Evolutionary conservation across 2,329 filamentous ascomycete genomes (phyloP).

Genomic region (Aspergillus quadrilineatus): DNA sequence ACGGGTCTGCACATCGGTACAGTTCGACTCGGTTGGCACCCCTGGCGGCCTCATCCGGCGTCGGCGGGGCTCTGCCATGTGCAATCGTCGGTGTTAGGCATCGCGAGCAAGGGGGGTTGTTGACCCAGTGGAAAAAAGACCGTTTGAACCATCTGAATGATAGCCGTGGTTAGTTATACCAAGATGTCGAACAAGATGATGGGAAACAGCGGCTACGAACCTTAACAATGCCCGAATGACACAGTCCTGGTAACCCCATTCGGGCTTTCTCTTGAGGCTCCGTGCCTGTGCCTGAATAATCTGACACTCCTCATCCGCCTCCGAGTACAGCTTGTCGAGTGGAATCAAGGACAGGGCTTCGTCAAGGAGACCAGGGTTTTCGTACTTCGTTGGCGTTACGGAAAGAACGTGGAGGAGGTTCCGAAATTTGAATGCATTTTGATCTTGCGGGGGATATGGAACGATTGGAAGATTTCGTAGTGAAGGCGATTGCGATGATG

Average conservation of each 20-base stretch:
- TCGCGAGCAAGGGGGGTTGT: constrained; percentile 82
- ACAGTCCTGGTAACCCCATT: constrained; percentile 98
- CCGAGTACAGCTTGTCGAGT: constrained; percentile 84
- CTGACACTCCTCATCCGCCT: constrained; percentile 91
- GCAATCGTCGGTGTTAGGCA: constrained; percentile 82
- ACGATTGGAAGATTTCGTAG: constrained; percentile 65
- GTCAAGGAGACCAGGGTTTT: constrained; percentile 91
- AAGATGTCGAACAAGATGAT: background rate
- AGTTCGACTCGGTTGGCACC: constrained; percentile 85
- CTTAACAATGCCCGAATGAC: constrained; percentile 83
- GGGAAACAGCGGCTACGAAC: constrained; percentile 49
- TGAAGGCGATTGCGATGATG: constrained; percentile 26
- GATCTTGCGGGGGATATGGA: constrained; percentile 73
- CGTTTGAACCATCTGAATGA: constrained; percentile 82
- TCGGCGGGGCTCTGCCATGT: constrained; percentile 78
- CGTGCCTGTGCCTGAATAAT: constrained; percentile 83
- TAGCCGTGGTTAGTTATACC: constrained; percentile 13
- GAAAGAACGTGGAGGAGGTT: constrained; percentile 84
- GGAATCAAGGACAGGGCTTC: constrained; percentile 86
- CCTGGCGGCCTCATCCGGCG: constrained; percentile 83
- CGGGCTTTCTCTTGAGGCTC: constrained; percentile 78
- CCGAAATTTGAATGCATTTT: constrained; percentile 70
- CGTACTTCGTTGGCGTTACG: constrained; percentile 86
- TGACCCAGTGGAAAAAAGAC: constrained; percentile 94
- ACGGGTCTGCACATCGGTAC: constrained; percentile 76